Conservation (phyloP, 2,329 filamentous ascomycete species). For the Hirsutella rhossiliensis region DNA sequence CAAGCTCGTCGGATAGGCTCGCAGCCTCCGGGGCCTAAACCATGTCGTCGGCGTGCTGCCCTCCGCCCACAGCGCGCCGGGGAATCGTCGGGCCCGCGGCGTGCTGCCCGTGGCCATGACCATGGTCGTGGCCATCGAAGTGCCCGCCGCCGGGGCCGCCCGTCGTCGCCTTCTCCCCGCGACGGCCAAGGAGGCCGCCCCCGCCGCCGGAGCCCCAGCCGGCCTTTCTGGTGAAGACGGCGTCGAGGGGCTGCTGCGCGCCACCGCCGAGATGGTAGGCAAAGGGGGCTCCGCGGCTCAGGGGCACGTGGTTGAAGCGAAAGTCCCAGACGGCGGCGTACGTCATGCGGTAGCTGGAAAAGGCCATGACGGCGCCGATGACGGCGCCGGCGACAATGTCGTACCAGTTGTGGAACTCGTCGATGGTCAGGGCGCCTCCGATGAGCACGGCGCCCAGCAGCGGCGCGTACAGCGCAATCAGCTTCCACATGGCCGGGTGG, state of each 20-base stretch:
- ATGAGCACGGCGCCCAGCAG: conserved; percentile 57
- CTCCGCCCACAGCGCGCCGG: not conserved
- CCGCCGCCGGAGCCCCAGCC: not conserved
- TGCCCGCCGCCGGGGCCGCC: not conserved
- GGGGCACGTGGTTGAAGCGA: conserved; percentile 51
- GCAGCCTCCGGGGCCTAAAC: not conserved
- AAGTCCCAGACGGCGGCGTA: conserved; percentile 60
- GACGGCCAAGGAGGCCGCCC: not conserved
- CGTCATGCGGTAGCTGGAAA: conserved; percentile 53
- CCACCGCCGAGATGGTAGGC: conserved; percentile 1
- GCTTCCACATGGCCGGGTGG: conserved; percentile 63
- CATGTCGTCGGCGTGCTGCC: not conserved
- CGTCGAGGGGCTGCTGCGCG: not conserved
- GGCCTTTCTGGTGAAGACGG: not conserved
- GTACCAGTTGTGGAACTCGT: conserved; percentile 67
- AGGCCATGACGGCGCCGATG: conserved; percentile 54
- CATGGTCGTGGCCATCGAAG: not conserved
- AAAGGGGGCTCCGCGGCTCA: conserved; percentile 33
- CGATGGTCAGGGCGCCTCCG: conserved; percentile 56
- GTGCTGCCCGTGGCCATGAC: not conserved
- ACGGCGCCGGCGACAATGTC: conserved; percentile 55
- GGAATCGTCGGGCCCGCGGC: not conserved
- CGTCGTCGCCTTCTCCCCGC: not conserved
- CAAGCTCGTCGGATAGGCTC: too few relatives aligned
- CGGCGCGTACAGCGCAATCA: conserved; percentile 51